These are phyloP conservation scores for Myxozyma vanderwaltii DNA, from an alignment of 805 yeast genomes.

Conservation along the genomic window DNA sequence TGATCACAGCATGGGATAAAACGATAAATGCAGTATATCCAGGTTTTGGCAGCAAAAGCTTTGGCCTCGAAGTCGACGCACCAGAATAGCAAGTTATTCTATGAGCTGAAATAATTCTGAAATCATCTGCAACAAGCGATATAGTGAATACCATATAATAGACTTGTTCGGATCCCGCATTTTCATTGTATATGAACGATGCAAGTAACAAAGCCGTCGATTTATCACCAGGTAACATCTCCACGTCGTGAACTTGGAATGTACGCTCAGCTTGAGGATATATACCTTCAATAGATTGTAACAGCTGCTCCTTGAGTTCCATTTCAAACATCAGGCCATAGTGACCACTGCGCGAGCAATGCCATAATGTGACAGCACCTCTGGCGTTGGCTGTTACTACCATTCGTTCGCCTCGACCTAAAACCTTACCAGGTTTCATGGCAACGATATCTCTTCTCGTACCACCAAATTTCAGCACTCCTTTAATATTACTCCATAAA, in stretches of 20 bases:
- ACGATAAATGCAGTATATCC: conserved; percentile 62
- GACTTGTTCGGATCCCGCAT: conserved; percentile 35
- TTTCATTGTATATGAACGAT: conserved; percentile 45
- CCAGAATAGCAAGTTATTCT: conserved; percentile 55
- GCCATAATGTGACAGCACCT: conserved; percentile 55
- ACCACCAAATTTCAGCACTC: conserved; percentile 36
- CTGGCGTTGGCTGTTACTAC: conserved; percentile 47
- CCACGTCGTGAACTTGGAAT: conserved; percentile 64
- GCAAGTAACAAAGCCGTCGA: conserved; percentile 55
- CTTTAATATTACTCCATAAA: conserved; percentile 37
- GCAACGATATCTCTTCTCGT: conserved; percentile 54
- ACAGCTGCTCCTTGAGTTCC: conserved; percentile 44
- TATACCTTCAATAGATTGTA: conserved; percentile 48
- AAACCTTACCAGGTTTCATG: conserved; percentile 55
- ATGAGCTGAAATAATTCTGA: conserved; percentile 64
- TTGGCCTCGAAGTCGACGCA: conserved; percentile 47
- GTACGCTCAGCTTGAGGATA: conserved; percentile 56
- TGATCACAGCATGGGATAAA: conserved; percentile 60
- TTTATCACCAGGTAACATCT: conserved; percentile 50
- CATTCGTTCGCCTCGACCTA: conserved; percentile 54
- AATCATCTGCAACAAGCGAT: conserved; percentile 53
- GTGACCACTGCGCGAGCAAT: conserved; percentile 51
- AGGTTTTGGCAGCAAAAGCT: conserved; percentile 59
- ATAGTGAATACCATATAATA: conserved; percentile 58
- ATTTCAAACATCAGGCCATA: conserved; percentile 46